Evolutionary conservation across 441 rosid genomes (phyloP), one percentile per base, ranked within the genome.

Genomic region (Erysimum cheiri): DNA sequence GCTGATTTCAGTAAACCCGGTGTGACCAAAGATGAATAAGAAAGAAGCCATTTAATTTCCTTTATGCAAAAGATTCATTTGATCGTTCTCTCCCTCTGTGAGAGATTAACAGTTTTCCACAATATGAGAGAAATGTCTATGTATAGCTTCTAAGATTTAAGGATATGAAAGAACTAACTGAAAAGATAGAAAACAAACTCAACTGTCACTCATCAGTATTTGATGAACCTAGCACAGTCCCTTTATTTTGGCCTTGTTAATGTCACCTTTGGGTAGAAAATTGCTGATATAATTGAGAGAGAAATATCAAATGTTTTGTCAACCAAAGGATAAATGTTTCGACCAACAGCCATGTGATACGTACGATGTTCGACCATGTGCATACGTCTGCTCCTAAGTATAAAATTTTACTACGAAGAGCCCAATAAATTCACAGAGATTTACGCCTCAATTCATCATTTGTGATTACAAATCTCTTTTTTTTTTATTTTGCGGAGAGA

Each of bases 381-480:
- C 41, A 22, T 35, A 35, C 29, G 4, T 35, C 5, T 11, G 15
- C 63, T n/a, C n/a, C n/a, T n/a, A n/a, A n/a, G n/a, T n/a, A n/a
- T n/a, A n/a, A n/a, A n/a, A n/a, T n/a, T n/a, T n/a, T n/a, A n/a
- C n/a, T n/a, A n/a, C n/a, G n/a, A 24, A 60, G 50, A 60, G 29
- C 14, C 48, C 24, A 49, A 36, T 26, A 52, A 65, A 52, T 28
- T 15, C 33, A 68, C 24, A 35, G 48, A 46, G 47, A 43, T 57
- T 43, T 14, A 46, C 39, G 29, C 15, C 39, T 36, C 1, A 60
- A 48, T 70, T 14, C 33, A 70, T 50, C 43, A 48, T 48, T 48
- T 69, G 52, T 59, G 66, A 58, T 69, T 26, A 58, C 65, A 47
- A 24, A 57, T 5, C 1, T 6, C 5, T 33, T n/a, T n/a, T n/a